A percentile compares a stretch with the other conserved stretches of the same genome.
phyloP scores from a whole-genome alignment of 768 basidiomycete species.

The Lactifluus rugatus region DNA sequence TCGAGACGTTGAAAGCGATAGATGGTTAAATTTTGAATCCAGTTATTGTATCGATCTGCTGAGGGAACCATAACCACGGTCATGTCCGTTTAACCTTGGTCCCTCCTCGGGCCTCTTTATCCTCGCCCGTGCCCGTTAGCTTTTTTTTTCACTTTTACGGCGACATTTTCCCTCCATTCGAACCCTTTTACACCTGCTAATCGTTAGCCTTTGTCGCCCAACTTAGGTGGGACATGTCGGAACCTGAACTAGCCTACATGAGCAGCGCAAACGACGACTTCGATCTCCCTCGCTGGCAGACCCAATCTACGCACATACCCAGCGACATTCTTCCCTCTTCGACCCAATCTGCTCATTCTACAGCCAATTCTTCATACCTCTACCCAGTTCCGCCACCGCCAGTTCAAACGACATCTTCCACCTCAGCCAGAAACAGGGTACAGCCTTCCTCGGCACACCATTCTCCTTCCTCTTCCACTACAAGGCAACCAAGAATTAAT shows the following conservation, averaged over 20 bases:
- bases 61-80: conserved; percentile 1
- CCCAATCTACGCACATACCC: conserved; percentile 30
- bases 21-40: not conserved
- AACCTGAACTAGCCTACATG: conserved; percentile 68
- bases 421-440: conserved; percentile 31
- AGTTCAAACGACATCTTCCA: conserved; percentile 33
- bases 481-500: conserved; percentile 52
- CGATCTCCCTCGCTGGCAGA: conserved; percentile 54
- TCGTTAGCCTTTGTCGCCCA: conserved; percentile 12
- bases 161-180: not conserved
- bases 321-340: conserved; percentile 43
- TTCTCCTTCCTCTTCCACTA: conserved; percentile 30
- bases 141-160: not conserved
- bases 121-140: not conserved
- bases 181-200: not conserved
- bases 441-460: conserved; percentile 46
- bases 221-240: conserved; percentile 43
- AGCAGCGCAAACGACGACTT: conserved; percentile 73
- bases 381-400: conserved; percentile 40
- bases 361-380: conserved; percentile 44
- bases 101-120: not conserved
- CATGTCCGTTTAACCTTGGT: not conserved
- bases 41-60: not conserved
- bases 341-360: conserved; percentile 46
- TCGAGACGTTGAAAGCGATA: conserved; percentile 35